phyloP scores from a whole-genome alignment of 768 basidiomycete genomes.

The Leccinellum albellum region DNA sequence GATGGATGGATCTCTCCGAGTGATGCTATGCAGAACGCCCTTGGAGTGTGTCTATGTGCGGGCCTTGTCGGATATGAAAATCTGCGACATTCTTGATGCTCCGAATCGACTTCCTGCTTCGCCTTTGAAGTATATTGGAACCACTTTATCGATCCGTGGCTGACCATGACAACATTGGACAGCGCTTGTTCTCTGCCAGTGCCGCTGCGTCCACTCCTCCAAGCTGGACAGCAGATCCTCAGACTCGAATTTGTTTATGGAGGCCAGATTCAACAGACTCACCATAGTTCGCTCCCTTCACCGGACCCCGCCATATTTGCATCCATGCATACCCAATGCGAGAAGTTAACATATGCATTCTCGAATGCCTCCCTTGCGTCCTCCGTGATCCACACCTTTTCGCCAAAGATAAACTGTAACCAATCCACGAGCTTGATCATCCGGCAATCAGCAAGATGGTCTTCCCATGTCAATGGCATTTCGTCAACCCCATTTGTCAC shows the following conservation, averaged over 20 bases:
- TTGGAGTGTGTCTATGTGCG: not conserved
- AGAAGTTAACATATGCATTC: not conserved
- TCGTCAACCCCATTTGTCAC: not conserved
- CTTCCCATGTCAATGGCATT: not conserved
- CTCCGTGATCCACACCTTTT: not conserved
- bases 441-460: not conserved
- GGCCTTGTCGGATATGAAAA: conserved; percentile 19
- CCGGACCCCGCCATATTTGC: not conserved
- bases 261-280: not conserved
- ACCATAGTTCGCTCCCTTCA: not conserved
- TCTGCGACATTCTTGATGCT: conserved; percentile 6
- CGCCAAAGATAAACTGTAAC: not conserved
- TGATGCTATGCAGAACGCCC: not conserved
- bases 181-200: not conserved
- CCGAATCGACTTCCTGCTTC: not conserved
- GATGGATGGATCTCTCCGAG: not conserved
- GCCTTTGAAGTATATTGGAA: conserved; percentile 8
- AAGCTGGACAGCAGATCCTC: not conserved
- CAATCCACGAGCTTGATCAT: not conserved
- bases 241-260: not conserved
- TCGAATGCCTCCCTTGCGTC: not conserved
- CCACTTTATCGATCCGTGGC: not conserved
- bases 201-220: not conserved
- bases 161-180: not conserved
- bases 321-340: not conserved